Percentiles rank a stretch among this genome's conserved stretches.
Conservation (phyloP, 352 stramenopile species). For the Pythium phragmiticola region DNA sequence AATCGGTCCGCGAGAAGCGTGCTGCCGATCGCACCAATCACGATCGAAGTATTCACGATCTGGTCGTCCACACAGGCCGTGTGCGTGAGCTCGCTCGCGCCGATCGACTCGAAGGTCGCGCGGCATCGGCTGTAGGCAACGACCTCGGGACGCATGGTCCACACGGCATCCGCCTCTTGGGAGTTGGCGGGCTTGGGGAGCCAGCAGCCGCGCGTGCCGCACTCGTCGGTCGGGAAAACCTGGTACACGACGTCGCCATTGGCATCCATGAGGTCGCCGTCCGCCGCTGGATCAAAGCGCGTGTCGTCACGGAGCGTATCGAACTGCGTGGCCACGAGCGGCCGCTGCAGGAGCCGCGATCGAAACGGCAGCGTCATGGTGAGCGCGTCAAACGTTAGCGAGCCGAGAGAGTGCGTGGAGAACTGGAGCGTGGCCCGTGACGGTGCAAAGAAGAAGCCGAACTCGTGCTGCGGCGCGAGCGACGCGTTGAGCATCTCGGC, state of each 20-base stretch:
- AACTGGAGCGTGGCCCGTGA: slow-evolving; percentile 4
- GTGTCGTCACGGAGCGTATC: slow-evolving; percentile 14
- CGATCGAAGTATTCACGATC: slow-evolving; percentile 17
- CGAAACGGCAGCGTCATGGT: slow-evolving; percentile 21
- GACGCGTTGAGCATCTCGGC: slow-evolving; percentile 13
- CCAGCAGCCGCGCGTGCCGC: slow-evolving; percentile 21
- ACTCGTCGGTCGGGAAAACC: slow-evolving; percentile 13
- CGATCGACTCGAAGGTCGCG: slow-evolving; percentile 13
- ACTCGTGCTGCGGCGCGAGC: slow-evolving; percentile 6
- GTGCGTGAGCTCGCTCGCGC: neutral
- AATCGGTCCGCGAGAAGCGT: slow-evolving; percentile 14
- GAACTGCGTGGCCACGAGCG: slow-evolving; percentile 9
- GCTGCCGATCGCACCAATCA: slow-evolving; percentile 11
- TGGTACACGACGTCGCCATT: slow-evolving; percentile 21
- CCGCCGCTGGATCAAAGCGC: neutral
- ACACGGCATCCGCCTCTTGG: slow-evolving; percentile 6
- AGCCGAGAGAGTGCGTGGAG: slow-evolving; percentile 2
- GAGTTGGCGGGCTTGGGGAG: slow-evolving; percentile 13
- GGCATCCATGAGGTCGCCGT: slow-evolving; percentile 3
- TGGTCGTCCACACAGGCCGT: slow-evolving; percentile 8
- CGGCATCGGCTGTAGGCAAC: slow-evolving; percentile 15
- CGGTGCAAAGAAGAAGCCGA: slow-evolving; percentile 21
- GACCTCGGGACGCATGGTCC: slow-evolving; percentile 17
- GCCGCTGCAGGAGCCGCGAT: slow-evolving; percentile 6
- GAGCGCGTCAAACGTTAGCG: slow-evolving; percentile 16